Base-by-base conservation (phyloP, 2,329 filamentous ascomycete species). In the Calonectria pseudoreteaudii region DNA sequence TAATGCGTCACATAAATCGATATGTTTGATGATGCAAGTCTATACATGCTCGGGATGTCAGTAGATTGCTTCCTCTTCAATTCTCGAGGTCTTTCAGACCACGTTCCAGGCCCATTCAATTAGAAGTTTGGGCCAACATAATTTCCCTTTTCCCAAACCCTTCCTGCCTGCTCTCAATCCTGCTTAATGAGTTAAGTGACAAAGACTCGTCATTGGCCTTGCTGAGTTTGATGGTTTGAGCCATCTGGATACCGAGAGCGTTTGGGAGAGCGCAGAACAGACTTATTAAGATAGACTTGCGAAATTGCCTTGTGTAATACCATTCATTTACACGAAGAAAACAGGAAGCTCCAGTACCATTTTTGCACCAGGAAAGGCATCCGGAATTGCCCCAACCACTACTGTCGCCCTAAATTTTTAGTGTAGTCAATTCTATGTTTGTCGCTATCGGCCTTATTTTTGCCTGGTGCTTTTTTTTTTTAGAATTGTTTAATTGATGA, bases 241-340 rank as follows among this genome's bases (percentile, higher is more conserved):
- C 96, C 84, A 90, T 96, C 83, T 91, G 94, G 60, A 93, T 89
- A 30, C 88, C 92, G 44, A 89, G 89, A 20, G 95, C 98, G 60
- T 65, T n/a, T 98, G 95, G 95, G 88, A 90, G 70, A 90, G 94
- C 73, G 95, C 95, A 0, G 92, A 97, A 87, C 92, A 94, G 86
- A 87, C 97, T 67, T 98, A 96, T 87, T 86, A 93, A 75, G 91
- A 95, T 77, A 96, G 96, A 90, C 93, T 95, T 41, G 66, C 70
- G 18, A n/a, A 62, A 23, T 49, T 74, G 38, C 73, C 73, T 31
- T 67, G 70, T 52, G 16, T 13, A 18, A 4, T 52, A 52, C 23
- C 26, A n/a, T 30, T 52, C 7, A 14, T 31, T 52, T 28, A 2
- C 13, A 5, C 9, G 16, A 13, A 11, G 26, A 31, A 53, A 53